Base-by-base conservation (phyloP, 176 grass and related monocot genomes). In the Pontederia crassipes region DNA sequence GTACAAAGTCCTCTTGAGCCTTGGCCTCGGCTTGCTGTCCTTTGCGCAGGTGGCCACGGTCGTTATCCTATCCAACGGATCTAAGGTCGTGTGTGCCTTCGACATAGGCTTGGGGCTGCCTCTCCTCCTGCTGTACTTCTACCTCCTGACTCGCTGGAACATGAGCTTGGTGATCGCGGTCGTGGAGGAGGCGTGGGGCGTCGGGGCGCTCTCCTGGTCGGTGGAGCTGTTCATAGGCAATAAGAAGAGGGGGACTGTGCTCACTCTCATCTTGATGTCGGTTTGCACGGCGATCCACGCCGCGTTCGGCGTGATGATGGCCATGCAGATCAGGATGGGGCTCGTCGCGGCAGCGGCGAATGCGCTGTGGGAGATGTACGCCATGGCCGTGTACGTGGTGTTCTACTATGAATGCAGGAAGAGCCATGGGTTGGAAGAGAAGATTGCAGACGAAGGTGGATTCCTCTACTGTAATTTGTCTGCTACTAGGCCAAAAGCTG, bases 391-490 rank as follows among this genome's bases (percentile, higher is more conserved):
- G 1, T 75, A 80, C 57, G 74, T 65, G 0, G 71, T 80, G 49
- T 80, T 80, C 47, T 80, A 80, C 73, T 80, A 75, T 48, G 62
- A 75, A n/a, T 80, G 78, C 60, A 74, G 78, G 55, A 80, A 80
- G 57, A 80, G 57, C 57, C 78, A 80, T 57, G 78, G 78, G 26
- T 56, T 80, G 48, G 70, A 80, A 29, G 55, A 59, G 2, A 64
- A 55, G 28, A 29, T 46, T 1, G 52, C 12, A 12, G 48, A 29
- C 13, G 66, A 70, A 16, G 66, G 55, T 55, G 75, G 66, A 46
- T 62, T 71, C 49, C 17, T 78, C 47, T 79, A 72, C 48, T 35
- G 59, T 32, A 35, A 50, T 17, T 53, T 79, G 62, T 67, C 68
- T 26, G 58, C 28, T 16, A 7, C 28, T 45, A 3, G 4, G 2